Percentiles rank a stretch among this genome's conserved stretches.
phyloP scores from a whole-genome alignment of 1,284 basidiomycete genomes.

The Microbotryum scabiosae region DNA sequence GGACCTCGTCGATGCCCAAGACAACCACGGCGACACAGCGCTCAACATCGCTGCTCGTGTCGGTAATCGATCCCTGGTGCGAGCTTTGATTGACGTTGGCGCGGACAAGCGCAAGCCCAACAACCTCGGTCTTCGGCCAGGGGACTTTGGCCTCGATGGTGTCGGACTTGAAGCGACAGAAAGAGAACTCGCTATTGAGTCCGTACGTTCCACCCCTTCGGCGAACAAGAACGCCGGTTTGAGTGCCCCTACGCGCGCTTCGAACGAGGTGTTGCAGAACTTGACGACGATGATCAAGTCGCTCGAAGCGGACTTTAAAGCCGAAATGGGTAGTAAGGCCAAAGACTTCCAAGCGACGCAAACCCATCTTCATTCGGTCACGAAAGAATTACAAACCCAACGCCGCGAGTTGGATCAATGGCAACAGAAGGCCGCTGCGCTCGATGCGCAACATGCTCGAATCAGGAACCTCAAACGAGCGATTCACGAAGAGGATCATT shows the following conservation, averaged over 20 bases:
- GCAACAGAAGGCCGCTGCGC: conserved; percentile 60
- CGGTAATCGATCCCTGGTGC: conserved; percentile 79
- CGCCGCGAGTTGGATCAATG: conserved; percentile 69
- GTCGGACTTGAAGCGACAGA: conserved; percentile 54
- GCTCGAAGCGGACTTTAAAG: conserved; percentile 66
- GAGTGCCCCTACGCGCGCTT: conserved; percentile 47
- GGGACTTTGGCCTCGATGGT: conserved; percentile 86
- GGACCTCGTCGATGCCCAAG: conserved; percentile 80
- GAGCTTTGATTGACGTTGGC: conserved; percentile 81
- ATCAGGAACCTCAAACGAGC: conserved; percentile 73
- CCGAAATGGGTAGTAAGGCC: conserved; percentile 78
- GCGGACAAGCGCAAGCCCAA: conserved; percentile 88
- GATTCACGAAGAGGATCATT: conserved; percentile 61
- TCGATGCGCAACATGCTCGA: conserved; percentile 67
- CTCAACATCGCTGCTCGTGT: conserved; percentile 90
- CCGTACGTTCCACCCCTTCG: not conserved
- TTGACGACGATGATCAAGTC: conserved; percentile 74
- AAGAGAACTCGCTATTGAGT: conserved; percentile 56
- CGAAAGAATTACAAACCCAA: conserved; percentile 79
- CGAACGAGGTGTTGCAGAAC: conserved; percentile 79
- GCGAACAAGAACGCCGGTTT: no score
- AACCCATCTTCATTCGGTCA: conserved; percentile 76
- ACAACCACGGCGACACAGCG: conserved; percentile 93
- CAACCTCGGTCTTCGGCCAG: conserved; percentile 82
- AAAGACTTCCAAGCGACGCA: conserved; percentile 77